Evolutionary conservation across 1,139 yeast genomes (phyloP).

Genomic region (Suhomyces guaymorum): DNA sequence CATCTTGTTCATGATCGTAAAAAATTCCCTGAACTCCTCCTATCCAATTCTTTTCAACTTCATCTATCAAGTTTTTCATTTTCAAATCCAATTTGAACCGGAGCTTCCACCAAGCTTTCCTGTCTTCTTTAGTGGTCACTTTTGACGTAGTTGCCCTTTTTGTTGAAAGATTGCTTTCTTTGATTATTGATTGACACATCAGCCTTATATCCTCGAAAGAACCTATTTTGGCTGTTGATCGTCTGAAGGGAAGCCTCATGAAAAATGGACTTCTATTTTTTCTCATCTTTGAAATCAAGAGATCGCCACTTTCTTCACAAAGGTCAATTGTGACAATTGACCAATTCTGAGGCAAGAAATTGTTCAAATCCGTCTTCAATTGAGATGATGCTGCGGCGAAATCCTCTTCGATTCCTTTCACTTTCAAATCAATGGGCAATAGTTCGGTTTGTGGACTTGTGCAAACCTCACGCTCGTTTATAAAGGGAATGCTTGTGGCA

Average conservation of each 20-base stretch:
- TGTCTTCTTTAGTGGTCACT: conserved; percentile 58
- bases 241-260: conserved; percentile 59
- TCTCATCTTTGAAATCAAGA: conserved; percentile 52
- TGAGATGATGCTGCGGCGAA: no score
- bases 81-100: conserved; percentile 63
- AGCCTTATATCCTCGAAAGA: conserved; percentile 49
- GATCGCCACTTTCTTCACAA: conserved; percentile 58
- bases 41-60: conserved; percentile 69
- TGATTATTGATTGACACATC: conserved; percentile 54
- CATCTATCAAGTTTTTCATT: conserved; percentile 53
- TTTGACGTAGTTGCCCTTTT: conserved; percentile 49
- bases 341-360: conserved; percentile 55
- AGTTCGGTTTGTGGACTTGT: no score
- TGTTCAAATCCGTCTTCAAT: no score
- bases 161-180: conserved; percentile 63
- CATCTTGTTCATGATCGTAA: conserved; percentile 28
- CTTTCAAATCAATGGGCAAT: no score
- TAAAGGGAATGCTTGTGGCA: conserved; percentile 32
- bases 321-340: conserved; percentile 61
- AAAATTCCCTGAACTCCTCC: conserved; percentile 79
- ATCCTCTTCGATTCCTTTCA: no score
- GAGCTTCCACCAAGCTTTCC: conserved; percentile 76
- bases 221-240: not conserved
- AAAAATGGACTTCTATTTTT: conserved; percentile 42
- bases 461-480: conserved; percentile 35